Percentiles rank a stretch among this genome's conserved stretches.
These are phyloP conservation scores for Boeremia exigua DNA, from an alignment of 2,329 filamentous ascomycete species.

Conservation along the genomic window DNA sequence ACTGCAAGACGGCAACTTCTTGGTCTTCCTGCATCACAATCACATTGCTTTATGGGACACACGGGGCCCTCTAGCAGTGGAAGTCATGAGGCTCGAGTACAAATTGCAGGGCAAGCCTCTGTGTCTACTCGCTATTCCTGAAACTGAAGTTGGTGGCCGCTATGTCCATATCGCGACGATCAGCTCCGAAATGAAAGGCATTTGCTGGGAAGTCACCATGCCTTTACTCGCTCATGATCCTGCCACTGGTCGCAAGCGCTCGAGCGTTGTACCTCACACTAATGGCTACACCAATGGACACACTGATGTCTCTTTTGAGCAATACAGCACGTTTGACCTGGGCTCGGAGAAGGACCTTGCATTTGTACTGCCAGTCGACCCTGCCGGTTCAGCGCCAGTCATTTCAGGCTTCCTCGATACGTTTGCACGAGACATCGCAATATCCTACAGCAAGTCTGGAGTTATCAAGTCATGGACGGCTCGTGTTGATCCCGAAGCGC, in stretches of 20 bases:
- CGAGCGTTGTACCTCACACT: conserved; percentile 24
- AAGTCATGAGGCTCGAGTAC: conserved; percentile 67
- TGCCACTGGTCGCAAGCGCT: conserved; percentile 36
- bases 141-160: conserved; percentile 60
- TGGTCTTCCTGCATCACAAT: conserved; percentile 78
- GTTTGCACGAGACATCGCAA: conserved; percentile 83
- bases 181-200: conserved; percentile 75
- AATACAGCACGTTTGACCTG: conserved; percentile 76
- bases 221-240: conserved; percentile 53
- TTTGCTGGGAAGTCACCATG: conserved; percentile 79
- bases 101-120: conserved; percentile 72
- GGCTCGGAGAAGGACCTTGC: conserved; percentile 60
- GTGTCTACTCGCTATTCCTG: conserved; percentile 78
- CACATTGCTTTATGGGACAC: conserved; percentile 82
- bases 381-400: conserved; percentile 74
- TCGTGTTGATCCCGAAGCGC: conserved; percentile 66
- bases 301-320: conserved; percentile 57
- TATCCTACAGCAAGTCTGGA: conserved; percentile 80
- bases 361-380: conserved; percentile 80
- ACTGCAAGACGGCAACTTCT: conserved; percentile 76
- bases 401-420: conserved; percentile 82
- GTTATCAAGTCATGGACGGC: conserved; percentile 86
- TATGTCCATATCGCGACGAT: conserved; percentile 77
- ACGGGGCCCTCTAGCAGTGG: conserved; percentile 62
- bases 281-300: conserved; percentile 41